Evolutionary conservation across 768 basidiomycete species (phyloP).

Genomic region (Lactarius sp.): DNA sequence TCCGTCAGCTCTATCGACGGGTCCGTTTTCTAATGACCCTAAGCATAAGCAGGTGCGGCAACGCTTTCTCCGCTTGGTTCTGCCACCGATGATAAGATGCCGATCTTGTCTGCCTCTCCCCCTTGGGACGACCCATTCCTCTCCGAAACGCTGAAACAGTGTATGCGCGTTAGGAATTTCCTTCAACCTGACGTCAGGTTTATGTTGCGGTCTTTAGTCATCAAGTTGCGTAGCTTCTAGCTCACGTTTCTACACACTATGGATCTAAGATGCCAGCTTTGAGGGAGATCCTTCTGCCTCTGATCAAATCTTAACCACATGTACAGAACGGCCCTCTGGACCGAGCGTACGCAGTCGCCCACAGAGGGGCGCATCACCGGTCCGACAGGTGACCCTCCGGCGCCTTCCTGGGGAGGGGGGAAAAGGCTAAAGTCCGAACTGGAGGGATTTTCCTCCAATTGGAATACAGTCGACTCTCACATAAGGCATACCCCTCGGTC

Average conservation of each 20-base stretch:
- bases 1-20: background rate
- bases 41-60: background rate
- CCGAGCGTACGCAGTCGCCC: background rate
- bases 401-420: background rate
- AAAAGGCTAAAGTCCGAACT: conserved; percentile 6
- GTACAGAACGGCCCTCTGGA: no score
- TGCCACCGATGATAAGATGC: conserved; percentile 1
- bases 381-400: conserved; percentile 5
- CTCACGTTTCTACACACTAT: no score
- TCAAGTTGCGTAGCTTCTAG: no score
- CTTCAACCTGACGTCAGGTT: no score
- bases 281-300: no score
- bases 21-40: background rate
- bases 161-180: no score
- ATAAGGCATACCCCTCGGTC: no score
- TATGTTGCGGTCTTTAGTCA: no score
- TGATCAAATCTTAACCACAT: no score
- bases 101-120: background rate
- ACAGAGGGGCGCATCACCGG: conserved; percentile 1
- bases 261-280: no score
- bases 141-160: no score
- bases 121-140: background rate
- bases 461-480: no score
- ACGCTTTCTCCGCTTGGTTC: conserved; percentile 1
- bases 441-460: background rate